A percentile compares a stretch with the other conserved stretches of the same genome.
phyloP scores from a whole-genome alignment of 2,329 filamentous ascomycete genomes.

The Raffaelea deltoideospora region DNA sequence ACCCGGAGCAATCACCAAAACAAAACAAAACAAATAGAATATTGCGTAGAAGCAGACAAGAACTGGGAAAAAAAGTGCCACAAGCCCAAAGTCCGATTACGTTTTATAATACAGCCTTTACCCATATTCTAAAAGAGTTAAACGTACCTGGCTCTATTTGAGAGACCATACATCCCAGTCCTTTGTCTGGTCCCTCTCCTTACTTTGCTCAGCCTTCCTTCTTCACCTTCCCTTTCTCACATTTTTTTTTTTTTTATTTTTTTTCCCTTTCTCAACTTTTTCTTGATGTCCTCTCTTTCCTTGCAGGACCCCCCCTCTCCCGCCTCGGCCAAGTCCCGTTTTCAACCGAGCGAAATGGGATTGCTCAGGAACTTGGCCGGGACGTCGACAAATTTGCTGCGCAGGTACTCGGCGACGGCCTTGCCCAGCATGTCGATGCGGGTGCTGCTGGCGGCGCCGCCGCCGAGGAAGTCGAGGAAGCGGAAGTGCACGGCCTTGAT shows the following conservation, averaged over 20 bases:
- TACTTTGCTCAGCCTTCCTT: neutral
- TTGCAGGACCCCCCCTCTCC: neutral
- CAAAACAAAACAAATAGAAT: too few relatives aligned
- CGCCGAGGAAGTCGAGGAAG: conserved; percentile 27
- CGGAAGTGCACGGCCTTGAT: conserved; percentile 15
- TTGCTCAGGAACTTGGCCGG: conserved; percentile 9
- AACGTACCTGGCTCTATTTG: too few relatives aligned
- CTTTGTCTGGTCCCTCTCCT: too few relatives aligned
- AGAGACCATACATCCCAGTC: too few relatives aligned
- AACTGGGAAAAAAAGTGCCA: too few relatives aligned
- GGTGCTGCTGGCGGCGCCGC: conserved; percentile 30
- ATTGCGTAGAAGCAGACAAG: too few relatives aligned
- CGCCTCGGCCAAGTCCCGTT: neutral
- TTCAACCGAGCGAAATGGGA: neutral
- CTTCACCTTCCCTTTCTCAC: neutral
- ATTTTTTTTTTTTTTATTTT: neutral
- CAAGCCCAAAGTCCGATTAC: too few relatives aligned
- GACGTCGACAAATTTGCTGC: conserved; percentile 15
- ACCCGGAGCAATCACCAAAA: neutral
- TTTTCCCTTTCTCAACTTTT: neutral
- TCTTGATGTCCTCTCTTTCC: neutral
- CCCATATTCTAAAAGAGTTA: too few relatives aligned
- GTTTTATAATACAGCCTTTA: too few relatives aligned
- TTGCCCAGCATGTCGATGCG: conserved; percentile 34
- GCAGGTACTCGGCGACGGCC: conserved; percentile 34